Evolutionary conservation across 2,329 filamentous ascomycete genomes (phyloP), one percentile per base, ranked within the genome.

Genomic region (Hypoxylon sp.): DNA sequence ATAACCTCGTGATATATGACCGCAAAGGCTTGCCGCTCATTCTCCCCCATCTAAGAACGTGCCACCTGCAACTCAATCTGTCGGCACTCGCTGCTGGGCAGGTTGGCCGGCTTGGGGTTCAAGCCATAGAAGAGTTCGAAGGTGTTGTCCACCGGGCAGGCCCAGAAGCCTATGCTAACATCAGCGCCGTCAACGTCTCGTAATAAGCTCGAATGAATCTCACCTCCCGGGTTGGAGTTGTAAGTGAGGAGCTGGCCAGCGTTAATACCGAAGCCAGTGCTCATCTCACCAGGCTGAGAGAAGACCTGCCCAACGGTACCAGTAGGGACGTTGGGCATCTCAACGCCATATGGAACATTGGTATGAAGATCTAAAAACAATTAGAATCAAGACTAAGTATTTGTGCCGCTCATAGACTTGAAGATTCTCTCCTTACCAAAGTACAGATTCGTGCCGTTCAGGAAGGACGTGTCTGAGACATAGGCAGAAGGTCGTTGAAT

Each of bases 401-500:
- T 17, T 42, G n/a, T 6, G 37, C 3, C 17, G 37, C 37, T 15
- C 3, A 5, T 15, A n/a, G 17, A 6, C 21, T 31, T 37, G 17
- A 10, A 11, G 24, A 11, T 44, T 37, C 32, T 48, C 17, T 39
- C 4, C 62, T 37, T 58, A 74, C 73, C 62, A 24, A 74, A 74
- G 53, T 46, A 55, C 1, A 74, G 44, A 32, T 65, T 42, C n/a
- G 62, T 59, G 27, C 47, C 50, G 37, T 71, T 56, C 15, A 74
- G 19, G 48, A 70, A 66, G 21, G 72, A 54, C 35, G 56, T 17
- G 42, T 75, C 73, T 32, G 72, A 58, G 51, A 59, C 54, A 58
- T 71, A 75, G 6, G 29, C 73, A 3, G 67, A 24, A 3, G 72
- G 70, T 2, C 71, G 73, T 56, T 75, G 72, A 39, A 75, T 70